Conservation (phyloP, 495 filamentous ascomycete genomes). For the Talaromyces adpressus region DNA sequence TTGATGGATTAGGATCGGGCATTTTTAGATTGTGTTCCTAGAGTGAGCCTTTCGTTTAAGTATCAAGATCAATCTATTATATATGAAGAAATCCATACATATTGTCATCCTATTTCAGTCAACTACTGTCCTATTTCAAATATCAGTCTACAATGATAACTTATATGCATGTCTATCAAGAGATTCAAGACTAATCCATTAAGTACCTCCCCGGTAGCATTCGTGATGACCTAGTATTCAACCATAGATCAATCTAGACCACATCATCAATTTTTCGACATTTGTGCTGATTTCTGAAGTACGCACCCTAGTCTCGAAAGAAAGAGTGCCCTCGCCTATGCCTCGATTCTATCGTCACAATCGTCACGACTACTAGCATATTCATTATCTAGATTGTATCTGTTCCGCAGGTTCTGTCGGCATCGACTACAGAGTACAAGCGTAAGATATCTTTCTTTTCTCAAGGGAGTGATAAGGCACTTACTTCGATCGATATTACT, state of each 20-base stretch:
- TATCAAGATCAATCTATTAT: neutral
- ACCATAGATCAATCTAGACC: neutral
- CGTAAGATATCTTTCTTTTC: no score
- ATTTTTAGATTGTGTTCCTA: no score
- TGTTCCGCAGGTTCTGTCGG: no score
- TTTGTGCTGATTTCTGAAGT: neutral
- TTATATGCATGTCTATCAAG: neutral
- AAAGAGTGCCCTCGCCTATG: neutral
- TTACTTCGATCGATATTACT: no score
- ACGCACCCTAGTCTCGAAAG: neutral
- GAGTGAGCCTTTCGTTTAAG: no score
- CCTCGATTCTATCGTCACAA: neutral
- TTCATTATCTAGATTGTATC: no score
- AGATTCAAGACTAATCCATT: neutral
- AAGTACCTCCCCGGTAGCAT: neutral
- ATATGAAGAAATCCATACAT: no score
- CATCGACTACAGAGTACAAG: no score
- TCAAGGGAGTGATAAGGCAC: no score
- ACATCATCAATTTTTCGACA: neutral
- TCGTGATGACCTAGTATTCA: neutral
- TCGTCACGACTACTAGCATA: neutral
- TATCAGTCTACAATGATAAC: neutral
- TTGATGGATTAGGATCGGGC: no score
- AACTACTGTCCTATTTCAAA: neutral
- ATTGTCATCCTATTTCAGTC: neutral